Evolutionary conservation across 257 asterid genomes (phyloP).

Genomic region (Solanum medicagineum): DNA sequence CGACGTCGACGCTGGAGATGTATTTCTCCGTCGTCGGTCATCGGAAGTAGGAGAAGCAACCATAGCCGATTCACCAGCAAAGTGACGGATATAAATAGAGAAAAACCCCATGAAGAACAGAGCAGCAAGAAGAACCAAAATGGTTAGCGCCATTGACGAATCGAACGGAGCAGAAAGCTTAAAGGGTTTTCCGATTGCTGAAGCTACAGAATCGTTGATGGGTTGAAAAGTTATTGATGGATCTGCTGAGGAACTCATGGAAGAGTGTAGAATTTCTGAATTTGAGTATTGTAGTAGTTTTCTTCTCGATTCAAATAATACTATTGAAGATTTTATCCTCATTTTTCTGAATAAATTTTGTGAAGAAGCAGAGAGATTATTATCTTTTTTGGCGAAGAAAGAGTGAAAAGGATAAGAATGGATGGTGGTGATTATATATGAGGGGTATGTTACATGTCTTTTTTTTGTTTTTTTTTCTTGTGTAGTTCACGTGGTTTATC

Average conservation of each 20-base stretch:
- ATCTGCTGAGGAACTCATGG: background rate
- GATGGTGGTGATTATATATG: background rate
- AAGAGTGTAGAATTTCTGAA: background rate
- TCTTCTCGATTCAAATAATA: background rate
- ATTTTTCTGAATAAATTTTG: too few species aligned
- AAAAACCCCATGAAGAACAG: conserved; percentile 57
- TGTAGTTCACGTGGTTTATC: background rate
- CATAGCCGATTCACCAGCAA: background rate
- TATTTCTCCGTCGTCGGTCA: conserved; percentile 1
- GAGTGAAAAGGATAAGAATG: background rate
- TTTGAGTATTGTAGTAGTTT: background rate
- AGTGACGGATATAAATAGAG: conserved; percentile 63
- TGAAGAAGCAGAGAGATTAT: background rate
- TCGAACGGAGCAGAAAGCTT: conserved; percentile 22
- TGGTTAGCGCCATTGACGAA: conserved; percentile 48
- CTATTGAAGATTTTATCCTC: too few species aligned
- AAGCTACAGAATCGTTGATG: background rate
- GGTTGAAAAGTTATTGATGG: background rate
- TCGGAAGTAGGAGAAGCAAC: background rate
- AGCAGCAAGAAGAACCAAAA: conserved; percentile 43
- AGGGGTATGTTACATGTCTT: background rate
- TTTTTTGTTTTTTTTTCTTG: too few species aligned
- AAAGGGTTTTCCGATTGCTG: background rate
- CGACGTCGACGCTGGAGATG: background rate
- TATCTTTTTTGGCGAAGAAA: background rate